Base-by-base conservation (phyloP, 1,139 yeast species). In the Scheffersomyces cryptocercus region DNA sequence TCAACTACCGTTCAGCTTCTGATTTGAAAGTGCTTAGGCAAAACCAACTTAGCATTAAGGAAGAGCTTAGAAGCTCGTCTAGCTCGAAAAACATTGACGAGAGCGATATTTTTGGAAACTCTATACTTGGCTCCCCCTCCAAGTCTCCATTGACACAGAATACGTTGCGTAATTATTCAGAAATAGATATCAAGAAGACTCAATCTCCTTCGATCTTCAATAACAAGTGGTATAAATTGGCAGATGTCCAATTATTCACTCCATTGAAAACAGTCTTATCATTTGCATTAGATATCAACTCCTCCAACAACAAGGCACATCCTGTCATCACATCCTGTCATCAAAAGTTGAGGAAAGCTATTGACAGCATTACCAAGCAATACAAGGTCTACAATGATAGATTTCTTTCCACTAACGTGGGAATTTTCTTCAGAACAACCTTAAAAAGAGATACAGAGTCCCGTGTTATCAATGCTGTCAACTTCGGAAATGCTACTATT, bases 401-500 rank as follows among this genome's bases (percentile, higher is more conserved):
- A 32, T 46, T 56, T 26, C 48, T 53, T 26, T 47, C 52, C n/a
- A 45, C 58, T 0, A 63, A 62, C 5, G 41, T 74, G 14, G 85
- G 84, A 2, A 47, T 68, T 5, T 64, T 78, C 10, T 77, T 81
- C 58, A 64, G 82, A 47, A 65, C 68, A 6, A 72, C 82, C 0
- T 55, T 79, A 16, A 67, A 68, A 39, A 67, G 82, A 52, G 86
- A 84, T 51, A 78, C 88, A 0, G 82, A 82, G 48, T 73, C 79
- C 15, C 64, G 89, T 37, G 72, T 84, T 1, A 72, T 81, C 14
- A 75, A 82, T 44, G 82, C 88, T 0, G 79, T 73, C 4, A 74
- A 77, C 40, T 74, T 75, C 44, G 87, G 88, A 3, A 82, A 84
- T 56, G 79, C 88, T 0, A 78, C 84, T n/a, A 75, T 84, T 37